These are phyloP conservation scores for Epichloe typhina DNA, from an alignment of 2,329 filamentous ascomycete genomes.

Conservation along the genomic window DNA sequence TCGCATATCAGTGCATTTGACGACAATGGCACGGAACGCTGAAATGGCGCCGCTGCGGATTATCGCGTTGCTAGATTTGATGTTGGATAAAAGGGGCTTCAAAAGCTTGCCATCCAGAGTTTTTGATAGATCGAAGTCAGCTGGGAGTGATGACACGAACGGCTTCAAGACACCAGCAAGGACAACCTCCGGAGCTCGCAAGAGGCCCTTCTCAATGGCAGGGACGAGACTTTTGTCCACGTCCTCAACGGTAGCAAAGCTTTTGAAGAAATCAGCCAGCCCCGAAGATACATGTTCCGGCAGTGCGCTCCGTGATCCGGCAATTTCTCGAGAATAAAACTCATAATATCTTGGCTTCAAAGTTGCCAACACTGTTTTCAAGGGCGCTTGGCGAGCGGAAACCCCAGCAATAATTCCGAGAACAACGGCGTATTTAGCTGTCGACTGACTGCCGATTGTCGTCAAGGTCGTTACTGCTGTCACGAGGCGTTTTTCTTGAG, in stretches of 20 bases:
- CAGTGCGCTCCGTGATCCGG: constrained; percentile 63
- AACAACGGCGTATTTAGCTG: constrained; percentile 59
- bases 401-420: constrained; percentile 83
- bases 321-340: constrained; percentile 75
- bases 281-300: constrained; percentile 60
- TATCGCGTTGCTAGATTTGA: constrained; percentile 73
- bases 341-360: constrained; percentile 62
- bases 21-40: constrained; percentile 60
- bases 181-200: constrained; percentile 83
- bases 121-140: constrained; percentile 62
- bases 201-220: constrained; percentile 72
- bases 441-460: constrained; percentile 49
- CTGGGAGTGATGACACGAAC: constrained; percentile 57
- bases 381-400: constrained; percentile 54
- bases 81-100: constrained; percentile 77
- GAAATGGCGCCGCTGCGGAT: constrained; percentile 65
- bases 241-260: constrained; percentile 62
- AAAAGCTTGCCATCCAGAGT: constrained; percentile 58
- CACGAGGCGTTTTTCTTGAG: constrained; percentile 45
- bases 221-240: constrained; percentile 65
- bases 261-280: constrained; percentile 68
- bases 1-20: constrained; percentile 42
- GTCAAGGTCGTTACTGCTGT: constrained; percentile 55
- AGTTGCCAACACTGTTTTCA: constrained; percentile 46
- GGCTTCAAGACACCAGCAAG: constrained; percentile 66